Conservation (phyloP, 1,284 basidiomycete species). For the Irpex sp. region DNA sequence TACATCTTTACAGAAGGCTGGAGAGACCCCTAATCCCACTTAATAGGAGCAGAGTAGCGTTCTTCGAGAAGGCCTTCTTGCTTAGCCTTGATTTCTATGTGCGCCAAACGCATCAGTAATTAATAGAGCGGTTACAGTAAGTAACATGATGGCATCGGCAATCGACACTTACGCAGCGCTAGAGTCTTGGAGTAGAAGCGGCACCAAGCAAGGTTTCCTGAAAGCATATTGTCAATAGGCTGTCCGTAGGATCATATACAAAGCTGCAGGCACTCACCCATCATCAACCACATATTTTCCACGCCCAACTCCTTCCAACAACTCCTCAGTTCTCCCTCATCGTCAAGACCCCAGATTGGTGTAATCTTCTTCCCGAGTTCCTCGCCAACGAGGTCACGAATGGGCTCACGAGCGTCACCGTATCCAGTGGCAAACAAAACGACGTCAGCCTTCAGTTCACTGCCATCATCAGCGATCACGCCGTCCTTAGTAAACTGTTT, state of each 20-base stretch:
- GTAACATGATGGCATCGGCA: too few species aligned
- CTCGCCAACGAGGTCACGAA: constrained; percentile 41
- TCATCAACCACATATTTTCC: constrained; percentile 36
- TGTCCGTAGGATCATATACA: too few species aligned
- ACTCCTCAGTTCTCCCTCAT: constrained; percentile 29
- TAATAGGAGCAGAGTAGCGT: constrained; percentile 18
- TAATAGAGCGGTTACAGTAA: too few species aligned
- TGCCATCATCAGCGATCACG: constrained; percentile 32
- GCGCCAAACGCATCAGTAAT: too few species aligned
- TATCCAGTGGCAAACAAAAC: constrained; percentile 38
- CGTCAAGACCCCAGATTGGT: constrained; percentile 23
- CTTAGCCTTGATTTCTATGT: constrained; percentile 31
- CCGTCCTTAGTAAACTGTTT: constrained; percentile 25
- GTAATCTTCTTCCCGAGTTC: constrained; percentile 19
- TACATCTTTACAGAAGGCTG: too few species aligned
- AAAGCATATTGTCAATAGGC: too few species aligned
- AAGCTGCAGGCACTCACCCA: constrained; percentile 23
- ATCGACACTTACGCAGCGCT: constrained; percentile 47
- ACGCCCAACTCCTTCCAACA: constrained; percentile 36
- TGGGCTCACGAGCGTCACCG: constrained; percentile 42
- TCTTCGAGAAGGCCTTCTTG: constrained; percentile 25
- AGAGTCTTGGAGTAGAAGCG: constrained; percentile 49
- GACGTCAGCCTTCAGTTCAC: constrained; percentile 31
- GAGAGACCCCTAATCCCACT: not conserved
- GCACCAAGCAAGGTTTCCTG: constrained; percentile 42